Conservation (phyloP, 768 basidiomycete genomes). For the Suillus clintonianus region DNA sequence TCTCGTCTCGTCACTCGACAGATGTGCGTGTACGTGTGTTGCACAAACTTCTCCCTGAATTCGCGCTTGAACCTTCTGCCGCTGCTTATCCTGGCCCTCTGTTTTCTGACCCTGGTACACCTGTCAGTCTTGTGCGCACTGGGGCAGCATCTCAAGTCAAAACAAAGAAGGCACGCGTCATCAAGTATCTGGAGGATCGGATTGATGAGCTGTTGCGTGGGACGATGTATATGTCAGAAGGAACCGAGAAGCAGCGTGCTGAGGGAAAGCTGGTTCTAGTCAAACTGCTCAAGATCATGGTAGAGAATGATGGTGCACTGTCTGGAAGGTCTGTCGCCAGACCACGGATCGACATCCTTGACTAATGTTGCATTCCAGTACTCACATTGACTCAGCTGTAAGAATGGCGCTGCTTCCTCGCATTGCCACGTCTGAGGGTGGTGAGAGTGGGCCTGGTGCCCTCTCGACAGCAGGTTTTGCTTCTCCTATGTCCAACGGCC, state of each 20-base stretch:
- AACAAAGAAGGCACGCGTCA: conserved; percentile 78
- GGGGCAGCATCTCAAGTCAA: conserved; percentile 63
- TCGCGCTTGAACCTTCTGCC: conserved; percentile 54
- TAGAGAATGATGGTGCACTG: conserved; percentile 87
- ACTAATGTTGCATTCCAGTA: conserved; percentile 37
- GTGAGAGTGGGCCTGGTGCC: conserved; percentile 19
- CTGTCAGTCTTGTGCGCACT: conserved; percentile 68
- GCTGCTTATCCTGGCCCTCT: conserved; percentile 85
- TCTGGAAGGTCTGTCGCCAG: conserved; percentile 67
- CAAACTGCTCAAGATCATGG: conserved; percentile 73
- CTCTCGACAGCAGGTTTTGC: conserved; percentile 32
- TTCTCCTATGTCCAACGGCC: conserved; percentile 21
- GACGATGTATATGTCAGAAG: conserved; percentile 64
- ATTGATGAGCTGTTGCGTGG: conserved; percentile 78
- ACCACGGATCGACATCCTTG: background rate
- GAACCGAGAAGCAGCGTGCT: conserved; percentile 53
- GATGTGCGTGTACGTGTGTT: conserved; percentile 68
- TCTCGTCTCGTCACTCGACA: conserved; percentile 70
- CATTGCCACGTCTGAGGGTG: conserved; percentile 35
- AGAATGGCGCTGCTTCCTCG: conserved; percentile 71
- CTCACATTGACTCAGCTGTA: conserved; percentile 72
- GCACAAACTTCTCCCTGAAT: conserved; percentile 69
- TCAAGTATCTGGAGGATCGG: conserved; percentile 76
- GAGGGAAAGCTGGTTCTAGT: conserved; percentile 80
- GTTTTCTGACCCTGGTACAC: conserved; percentile 71